Evolutionary conservation across 208 protist genomes (phyloP), one percentile per base, ranked within the genome.

Genomic region (Wallacemonas collosoma): DNA sequence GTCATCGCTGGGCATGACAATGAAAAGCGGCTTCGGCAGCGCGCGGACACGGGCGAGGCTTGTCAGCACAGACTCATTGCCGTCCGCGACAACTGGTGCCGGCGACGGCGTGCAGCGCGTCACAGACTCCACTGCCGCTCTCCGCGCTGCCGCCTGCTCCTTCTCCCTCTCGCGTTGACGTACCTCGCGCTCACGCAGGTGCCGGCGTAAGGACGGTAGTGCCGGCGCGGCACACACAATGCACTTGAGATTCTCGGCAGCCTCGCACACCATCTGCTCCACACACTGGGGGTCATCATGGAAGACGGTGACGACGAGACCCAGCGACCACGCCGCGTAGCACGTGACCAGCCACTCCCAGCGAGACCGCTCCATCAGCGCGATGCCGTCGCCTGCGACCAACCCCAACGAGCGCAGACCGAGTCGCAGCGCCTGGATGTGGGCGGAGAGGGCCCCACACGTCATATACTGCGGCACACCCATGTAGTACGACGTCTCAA

Each of bases 331-430:
- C 15, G 70, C 71, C 11, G 77, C 91, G 74, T 93, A 93, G 54
- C 76, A 83, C 35, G 81, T 84, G 12, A 90, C 76, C 9, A 95
- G 68, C 87, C 86, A 93, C 73, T 95, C 91, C 83, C 85, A 93
- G 38, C 91, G 87, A 15, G 86, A 85, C 60, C 88, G 86, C 45
- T 82, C 80, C 7, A 82, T 67, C 41, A 95, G 75, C 41, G 70
- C 78, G 11, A 95, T 35, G 26, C 75, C 70, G 48, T 88, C 75
- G 11, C 85, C 79, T 4, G 81, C 72, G 2, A 44, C 41, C 17
- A 93, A 68, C 7, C 86, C 84, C 40, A 90, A 73, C 40, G 77
- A 76, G 55, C 73, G 83, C 38, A 95, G 84, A 12, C 85, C 86
- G 17, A 63, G 65, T 0, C 80, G 85, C 63, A 95, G 90, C 17